Conservation (phyloP, 768 basidiomycete species). For the Amylocystis lapponica region DNA sequence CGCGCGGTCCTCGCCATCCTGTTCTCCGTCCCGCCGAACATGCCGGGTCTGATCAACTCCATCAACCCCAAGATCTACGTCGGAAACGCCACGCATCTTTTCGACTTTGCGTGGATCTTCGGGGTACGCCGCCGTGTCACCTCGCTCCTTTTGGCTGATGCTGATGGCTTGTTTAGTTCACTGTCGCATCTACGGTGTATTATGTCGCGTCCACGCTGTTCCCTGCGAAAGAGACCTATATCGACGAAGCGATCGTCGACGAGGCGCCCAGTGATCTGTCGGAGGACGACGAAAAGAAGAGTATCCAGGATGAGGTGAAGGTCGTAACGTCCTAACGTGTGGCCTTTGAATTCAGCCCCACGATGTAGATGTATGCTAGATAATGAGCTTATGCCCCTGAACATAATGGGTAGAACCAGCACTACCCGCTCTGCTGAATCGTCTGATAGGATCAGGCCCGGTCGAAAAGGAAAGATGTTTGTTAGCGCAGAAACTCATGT, state of each 20-base stretch:
- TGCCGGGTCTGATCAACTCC: slow-evolving; percentile 74
- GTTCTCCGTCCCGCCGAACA: slow-evolving; percentile 58
- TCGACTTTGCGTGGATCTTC: slow-evolving; percentile 72
- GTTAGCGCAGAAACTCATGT: too few species aligned
- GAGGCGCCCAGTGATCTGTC: slow-evolving; percentile 3
- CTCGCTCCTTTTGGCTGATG: background rate
- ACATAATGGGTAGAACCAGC: too few species aligned
- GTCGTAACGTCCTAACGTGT: too few species aligned
- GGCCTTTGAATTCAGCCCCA: too few species aligned
- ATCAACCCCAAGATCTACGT: slow-evolving; percentile 64
- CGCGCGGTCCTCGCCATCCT: slow-evolving; percentile 66
- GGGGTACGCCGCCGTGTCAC: slow-evolving; percentile 60
- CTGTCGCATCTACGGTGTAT: slow-evolving; percentile 29
- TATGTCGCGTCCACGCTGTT: slow-evolving; percentile 28
- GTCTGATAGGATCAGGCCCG: too few species aligned
- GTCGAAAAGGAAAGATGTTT: too few species aligned
- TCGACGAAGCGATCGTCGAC: slow-evolving; percentile 22
- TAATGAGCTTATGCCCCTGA: too few species aligned
- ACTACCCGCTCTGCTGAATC: too few species aligned
- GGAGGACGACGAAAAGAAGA: slow-evolving; percentile 11
- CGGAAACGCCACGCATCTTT: slow-evolving; percentile 50
- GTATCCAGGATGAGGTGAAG: slow-evolving; percentile 13
- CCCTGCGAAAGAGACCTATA: slow-evolving; percentile 33
- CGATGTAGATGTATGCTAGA: too few species aligned
- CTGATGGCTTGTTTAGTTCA: slow-evolving; percentile 20